Evolutionary conservation across 2,329 filamentous ascomycete genomes (phyloP).

Genomic region (Knufia petricola): DNA sequence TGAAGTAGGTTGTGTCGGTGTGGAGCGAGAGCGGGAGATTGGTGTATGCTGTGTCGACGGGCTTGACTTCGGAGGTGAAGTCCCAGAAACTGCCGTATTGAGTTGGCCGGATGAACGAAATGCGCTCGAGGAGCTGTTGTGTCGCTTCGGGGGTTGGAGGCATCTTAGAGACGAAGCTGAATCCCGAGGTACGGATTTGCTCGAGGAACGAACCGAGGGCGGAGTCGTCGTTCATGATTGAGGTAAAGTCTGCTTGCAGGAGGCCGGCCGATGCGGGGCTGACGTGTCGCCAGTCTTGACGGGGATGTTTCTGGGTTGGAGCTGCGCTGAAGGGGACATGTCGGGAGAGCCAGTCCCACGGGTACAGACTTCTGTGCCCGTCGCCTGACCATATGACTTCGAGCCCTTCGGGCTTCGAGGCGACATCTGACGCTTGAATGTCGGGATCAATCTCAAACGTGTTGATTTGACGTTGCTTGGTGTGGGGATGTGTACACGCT

Average conservation of each 20-base stretch:
- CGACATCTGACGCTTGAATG: conserved; percentile 7
- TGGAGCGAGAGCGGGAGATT: conserved; percentile 72
- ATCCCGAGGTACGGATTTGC: conserved; percentile 17
- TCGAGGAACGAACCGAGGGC: conserved; percentile 16
- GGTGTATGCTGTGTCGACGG: conserved; percentile 87
- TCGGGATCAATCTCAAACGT: conserved; percentile 51
- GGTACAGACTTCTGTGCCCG: conserved; percentile 45
- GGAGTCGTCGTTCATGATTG: conserved; percentile 48
- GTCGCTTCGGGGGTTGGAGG: conserved; percentile 52
- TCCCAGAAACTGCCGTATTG: conserved; percentile 87
- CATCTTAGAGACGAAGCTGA: conserved; percentile 19
- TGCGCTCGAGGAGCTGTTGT: conserved; percentile 63
- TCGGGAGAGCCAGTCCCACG: conserved; percentile 50
- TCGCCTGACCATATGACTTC: conserved; percentile 17
- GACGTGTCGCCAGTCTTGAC: conserved; percentile 8
- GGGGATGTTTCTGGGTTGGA: neutral
- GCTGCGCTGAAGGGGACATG: conserved; percentile 31
- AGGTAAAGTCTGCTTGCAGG: conserved; percentile 36
- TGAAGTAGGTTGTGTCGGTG: conserved; percentile 95
- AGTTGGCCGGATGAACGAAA: conserved; percentile 78
- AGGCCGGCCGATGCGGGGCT: neutral
- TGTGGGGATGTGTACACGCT: conserved; percentile 58
- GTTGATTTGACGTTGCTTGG: conserved; percentile 58
- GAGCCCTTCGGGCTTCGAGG: conserved; percentile 12
- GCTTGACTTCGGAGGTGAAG: conserved; percentile 79